Evolutionary conservation across 768 basidiomycete species (phyloP), one percentile per base, ranked within the genome.

Genomic region (Paxillus rubicundulus): DNA sequence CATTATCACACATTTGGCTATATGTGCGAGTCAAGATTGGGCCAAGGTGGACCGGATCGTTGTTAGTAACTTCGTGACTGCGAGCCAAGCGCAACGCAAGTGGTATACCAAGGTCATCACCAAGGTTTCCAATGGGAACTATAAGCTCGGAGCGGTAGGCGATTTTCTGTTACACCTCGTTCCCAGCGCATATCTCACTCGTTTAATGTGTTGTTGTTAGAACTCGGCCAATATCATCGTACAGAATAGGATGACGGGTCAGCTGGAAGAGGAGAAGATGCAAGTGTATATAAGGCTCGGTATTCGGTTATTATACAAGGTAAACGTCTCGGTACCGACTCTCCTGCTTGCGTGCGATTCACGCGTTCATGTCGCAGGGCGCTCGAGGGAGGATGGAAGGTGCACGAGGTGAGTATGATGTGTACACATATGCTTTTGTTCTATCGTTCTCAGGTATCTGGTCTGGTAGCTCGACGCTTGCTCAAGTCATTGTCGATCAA

Each of bases 151-250:
- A 0, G 96, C 96, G 59, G 91, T 89, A 58, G 47, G 85, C 50
- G 24, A 20, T 24, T 9, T 18, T 41, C 32, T 43, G 10, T 40
- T 39, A 13, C n/a, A 12, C 45, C 16, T 2, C 2, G 8, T 52
- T 27, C 41, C 12, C 5, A 13, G 20, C 13, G 20, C 24, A 17
- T 21, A 21, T 38, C 16, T 38, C 7, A 24, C 17, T 48, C 18
- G 48, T n/a, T 30, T 1, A 5, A 36, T 48, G 42, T 43, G 43
- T 43, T 51, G 47, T 58, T 37, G 13, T 9, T 41, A 92, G 89
- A 97, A 99, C 63, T 95, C 92, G 47, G 96, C 94, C 21, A 99
- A 99, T 65, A 97, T 99, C 59, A 92, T 98, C 53, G 95, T 99
- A 1, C 96, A 98, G 72, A 94, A 98, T 66, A 80, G 96, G 13